Base-by-base conservation (phyloP, 2,329 filamentous ascomycete species). In the Alternaria longipes region DNA sequence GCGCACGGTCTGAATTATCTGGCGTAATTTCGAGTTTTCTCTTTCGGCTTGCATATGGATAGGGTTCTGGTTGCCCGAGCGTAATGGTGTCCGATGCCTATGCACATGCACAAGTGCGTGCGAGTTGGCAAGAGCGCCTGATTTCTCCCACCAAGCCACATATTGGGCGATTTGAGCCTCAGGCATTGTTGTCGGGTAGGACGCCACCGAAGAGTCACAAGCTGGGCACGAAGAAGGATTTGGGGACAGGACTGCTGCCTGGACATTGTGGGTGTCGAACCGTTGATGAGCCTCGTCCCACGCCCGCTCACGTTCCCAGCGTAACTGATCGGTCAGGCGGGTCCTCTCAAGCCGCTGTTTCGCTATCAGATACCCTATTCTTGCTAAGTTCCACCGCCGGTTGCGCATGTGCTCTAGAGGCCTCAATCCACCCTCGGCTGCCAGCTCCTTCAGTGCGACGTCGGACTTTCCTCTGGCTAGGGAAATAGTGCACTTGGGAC, bases 61-160 rank as follows among this genome's bases (percentile, higher is more conserved):
- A 49, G 34, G n/a, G 30, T 46, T 32, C 14, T 49, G 32, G 36
- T 30, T 50, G 49, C 45, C 55, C 36, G 46, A 32, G 24, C 44
- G 59, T 32, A 36, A 32, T 11, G 59, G 60, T 32, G 55, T 47
- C 28, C 22, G 46, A 24, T 63, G 20, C 44, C 51, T 5, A 24
- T 56, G 50, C 18, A 54, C 34, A 6, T 56, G 50, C 22, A 54
- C 34, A 6, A 46, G 12, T 26, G 46, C 32, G 34, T 56, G 56
- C 6, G 62, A 58, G 30, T 32, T 45, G n/a, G 56, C 63, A 41
- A 65, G 62, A 12, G 40, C 63, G 28, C 60, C 62, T 32, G 61
- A 54, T 11, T 32, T 66, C 61, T 74, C 71, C 72, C 71, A 75
- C 71, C 72, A 74, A 24, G 69, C 53, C 24, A 59, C 24, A 20